Evolutionary conservation across 73 alveolate species (phyloP).

Genomic region (Loxodes magnus): DNA sequence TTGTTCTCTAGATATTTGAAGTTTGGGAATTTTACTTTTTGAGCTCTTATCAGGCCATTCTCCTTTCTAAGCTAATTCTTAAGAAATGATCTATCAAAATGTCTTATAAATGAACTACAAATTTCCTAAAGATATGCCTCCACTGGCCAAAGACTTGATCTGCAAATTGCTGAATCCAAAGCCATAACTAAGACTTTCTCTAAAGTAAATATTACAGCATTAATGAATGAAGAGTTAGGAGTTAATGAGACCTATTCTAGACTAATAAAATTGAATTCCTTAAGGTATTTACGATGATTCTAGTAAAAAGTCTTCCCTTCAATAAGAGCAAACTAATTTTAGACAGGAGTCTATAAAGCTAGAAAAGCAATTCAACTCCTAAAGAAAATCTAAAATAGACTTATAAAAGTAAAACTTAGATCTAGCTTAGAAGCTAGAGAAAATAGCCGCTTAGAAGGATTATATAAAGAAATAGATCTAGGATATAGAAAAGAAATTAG

Average conservation of each 20-base stretch:
- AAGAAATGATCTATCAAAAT: neutral
- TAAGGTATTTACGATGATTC: no score
- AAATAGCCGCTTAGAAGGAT: no score
- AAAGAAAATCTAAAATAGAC: no score
- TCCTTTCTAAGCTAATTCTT: slow-evolving; percentile 27
- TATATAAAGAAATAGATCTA: no score
- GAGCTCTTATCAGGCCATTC: slow-evolving; percentile 45
- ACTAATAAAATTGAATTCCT: no score
- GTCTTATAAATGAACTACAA: neutral
- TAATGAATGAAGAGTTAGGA: slow-evolving; percentile 11
- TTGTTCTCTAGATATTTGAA: slow-evolving; percentile 53
- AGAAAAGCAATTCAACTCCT: no score
- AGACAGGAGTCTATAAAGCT: no score
- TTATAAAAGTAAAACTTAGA: no score
- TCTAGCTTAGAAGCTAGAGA: no score
- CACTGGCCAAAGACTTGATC: slow-evolving; percentile 8
- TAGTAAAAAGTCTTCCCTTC: no score
- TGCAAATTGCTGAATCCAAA: slow-evolving; percentile 17
- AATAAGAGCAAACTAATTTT: no score
- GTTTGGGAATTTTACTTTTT: slow-evolving; percentile 46
- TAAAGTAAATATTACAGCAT: slow-evolving; percentile 26
- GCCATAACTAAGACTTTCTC: slow-evolving; percentile 42
- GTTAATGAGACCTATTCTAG: slow-evolving; percentile 10
- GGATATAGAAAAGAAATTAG: no score
- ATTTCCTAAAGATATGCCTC: slow-evolving; percentile 13